Evolutionary conservation across 2,329 filamentous ascomycete genomes (phyloP).

Genomic region (Podosphaera leucotricha): DNA sequence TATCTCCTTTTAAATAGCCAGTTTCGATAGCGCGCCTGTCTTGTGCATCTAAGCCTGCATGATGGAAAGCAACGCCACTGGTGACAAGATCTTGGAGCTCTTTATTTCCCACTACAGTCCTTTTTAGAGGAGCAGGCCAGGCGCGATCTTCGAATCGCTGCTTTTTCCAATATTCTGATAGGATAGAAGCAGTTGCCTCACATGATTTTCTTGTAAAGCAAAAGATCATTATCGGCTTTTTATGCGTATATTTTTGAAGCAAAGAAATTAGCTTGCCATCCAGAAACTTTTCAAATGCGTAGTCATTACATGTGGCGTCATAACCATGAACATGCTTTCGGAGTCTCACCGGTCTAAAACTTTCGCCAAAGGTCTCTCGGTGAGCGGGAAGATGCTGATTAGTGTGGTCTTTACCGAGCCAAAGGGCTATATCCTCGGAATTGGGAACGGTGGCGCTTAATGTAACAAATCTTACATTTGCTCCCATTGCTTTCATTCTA

Average conservation of each 20-base stretch:
- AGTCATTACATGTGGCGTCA: conserved; percentile 39
- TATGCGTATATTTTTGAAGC: conserved; percentile 39
- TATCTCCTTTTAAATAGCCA: conserved; percentile 43
- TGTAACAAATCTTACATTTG: conserved; percentile 55
- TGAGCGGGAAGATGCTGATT: conserved; percentile 38
- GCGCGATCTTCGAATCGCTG: conserved; percentile 26
- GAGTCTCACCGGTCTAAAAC: conserved; percentile 55
- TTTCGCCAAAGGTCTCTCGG: conserved; percentile 50
- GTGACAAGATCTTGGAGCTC: conserved; percentile 29
- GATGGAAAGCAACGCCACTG: conserved; percentile 55
- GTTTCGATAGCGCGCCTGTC: conserved; percentile 46
- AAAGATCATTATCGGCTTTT: conserved; percentile 64
- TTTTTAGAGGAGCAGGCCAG: conserved; percentile 35
- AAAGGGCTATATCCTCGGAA: conserved; percentile 53
- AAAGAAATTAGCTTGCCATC: conserved; percentile 40
- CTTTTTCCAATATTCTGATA: conserved; percentile 41
- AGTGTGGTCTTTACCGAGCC: conserved; percentile 45
- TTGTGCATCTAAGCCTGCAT: conserved; percentile 43
- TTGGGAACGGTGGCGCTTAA: conserved; percentile 71
- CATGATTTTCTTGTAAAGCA: conserved; percentile 56
- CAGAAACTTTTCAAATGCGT: conserved; percentile 48
- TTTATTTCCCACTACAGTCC: conserved; percentile 28
- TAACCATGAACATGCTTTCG: conserved; percentile 59
- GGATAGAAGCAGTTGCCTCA: conserved; percentile 38
- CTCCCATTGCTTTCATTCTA: conserved; percentile 61